Evolutionary conservation across 2,329 filamentous ascomycete genomes (phyloP).

Genomic region (Talaromyces sp.): DNA sequence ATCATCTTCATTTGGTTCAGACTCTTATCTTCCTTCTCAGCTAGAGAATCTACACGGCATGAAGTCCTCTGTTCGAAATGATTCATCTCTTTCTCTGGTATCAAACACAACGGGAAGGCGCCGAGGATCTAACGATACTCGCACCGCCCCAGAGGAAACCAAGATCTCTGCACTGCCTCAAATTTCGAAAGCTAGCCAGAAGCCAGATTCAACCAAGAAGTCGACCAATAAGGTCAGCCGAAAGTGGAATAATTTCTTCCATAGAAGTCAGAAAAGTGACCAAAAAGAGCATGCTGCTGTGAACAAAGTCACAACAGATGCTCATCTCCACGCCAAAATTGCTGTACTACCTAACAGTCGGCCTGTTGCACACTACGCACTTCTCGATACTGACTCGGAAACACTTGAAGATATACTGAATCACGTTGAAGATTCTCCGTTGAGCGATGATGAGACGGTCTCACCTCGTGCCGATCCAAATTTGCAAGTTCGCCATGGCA

Average conservation of each 20-base stretch:
- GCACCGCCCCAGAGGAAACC: neutral
- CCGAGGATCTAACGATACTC: neutral
- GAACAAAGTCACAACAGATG: conserved; percentile 13
- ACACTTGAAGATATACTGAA: conserved; percentile 36
- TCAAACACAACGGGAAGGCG: neutral
- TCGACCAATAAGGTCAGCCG: conserved; percentile 30
- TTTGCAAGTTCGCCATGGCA: conserved; percentile 27
- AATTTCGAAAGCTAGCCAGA: conserved; percentile 3
- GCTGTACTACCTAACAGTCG: conserved; percentile 34
- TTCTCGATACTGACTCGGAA: conserved; percentile 46
- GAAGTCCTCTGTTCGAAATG: conserved; percentile 6
- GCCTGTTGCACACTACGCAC: conserved; percentile 55
- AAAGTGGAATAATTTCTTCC: conserved; percentile 56
- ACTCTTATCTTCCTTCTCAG: conserved; percentile 4
- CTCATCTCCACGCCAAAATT: conserved; percentile 38
- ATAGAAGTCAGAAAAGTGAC: conserved; percentile 34
- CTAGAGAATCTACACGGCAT: neutral
- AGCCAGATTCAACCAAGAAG: conserved; percentile 16
- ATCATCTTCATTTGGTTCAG: conserved; percentile 4
- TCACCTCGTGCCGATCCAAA: conserved; percentile 23
- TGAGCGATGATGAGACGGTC: conserved; percentile 27
- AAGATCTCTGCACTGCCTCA: conserved; percentile 10
- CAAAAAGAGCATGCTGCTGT: conserved; percentile 22
- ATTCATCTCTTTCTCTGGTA: conserved; percentile 3
- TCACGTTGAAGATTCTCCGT: conserved; percentile 35